Conservation (phyloP, 2,329 filamentous ascomycete species). For the Drechslerella coelobrocha region DNA sequence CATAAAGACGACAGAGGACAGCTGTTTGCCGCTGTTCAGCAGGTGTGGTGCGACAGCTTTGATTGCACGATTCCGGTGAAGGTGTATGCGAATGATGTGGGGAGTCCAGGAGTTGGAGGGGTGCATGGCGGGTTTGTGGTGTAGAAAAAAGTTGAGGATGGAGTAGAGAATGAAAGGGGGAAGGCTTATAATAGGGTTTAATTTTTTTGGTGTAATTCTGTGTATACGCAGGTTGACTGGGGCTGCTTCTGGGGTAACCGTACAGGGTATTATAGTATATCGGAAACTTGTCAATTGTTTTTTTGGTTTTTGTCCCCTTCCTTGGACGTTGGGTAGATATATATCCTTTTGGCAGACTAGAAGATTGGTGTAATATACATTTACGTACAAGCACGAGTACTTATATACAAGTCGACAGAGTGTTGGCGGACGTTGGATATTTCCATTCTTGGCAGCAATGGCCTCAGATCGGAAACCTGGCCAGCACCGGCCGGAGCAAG, state of each 20-base stretch:
- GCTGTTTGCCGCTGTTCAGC: slow-evolving; percentile 78
- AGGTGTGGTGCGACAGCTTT: slow-evolving; percentile 83
- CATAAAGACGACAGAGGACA: slow-evolving; percentile 79
- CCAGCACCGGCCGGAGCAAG: no score
- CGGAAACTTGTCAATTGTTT: no score
- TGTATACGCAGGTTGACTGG: no score
- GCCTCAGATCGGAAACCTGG: neutral
- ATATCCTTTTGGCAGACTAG: neutral
- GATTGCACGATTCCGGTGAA: slow-evolving; percentile 84
- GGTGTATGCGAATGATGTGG: slow-evolving; percentile 66
- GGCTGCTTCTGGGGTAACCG: no score
- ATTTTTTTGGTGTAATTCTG: no score
- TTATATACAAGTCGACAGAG: neutral
- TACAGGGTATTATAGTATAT: no score
- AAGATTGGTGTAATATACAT: neutral
- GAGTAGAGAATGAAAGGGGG: no score
- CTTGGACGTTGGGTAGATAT: neutral
- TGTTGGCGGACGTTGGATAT: slow-evolving; percentile 6
- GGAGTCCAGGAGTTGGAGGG: slow-evolving; percentile 27
- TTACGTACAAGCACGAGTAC: neutral
- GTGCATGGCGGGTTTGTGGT: slow-evolving; percentile 40
- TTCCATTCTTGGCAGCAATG: neutral
- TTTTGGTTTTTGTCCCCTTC: neutral
- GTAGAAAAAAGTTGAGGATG: neutral
- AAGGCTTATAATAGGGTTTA: no score